Base-by-base conservation (phyloP, 108 stramenopile genomes). In the Skeletonema costatum region DNA sequence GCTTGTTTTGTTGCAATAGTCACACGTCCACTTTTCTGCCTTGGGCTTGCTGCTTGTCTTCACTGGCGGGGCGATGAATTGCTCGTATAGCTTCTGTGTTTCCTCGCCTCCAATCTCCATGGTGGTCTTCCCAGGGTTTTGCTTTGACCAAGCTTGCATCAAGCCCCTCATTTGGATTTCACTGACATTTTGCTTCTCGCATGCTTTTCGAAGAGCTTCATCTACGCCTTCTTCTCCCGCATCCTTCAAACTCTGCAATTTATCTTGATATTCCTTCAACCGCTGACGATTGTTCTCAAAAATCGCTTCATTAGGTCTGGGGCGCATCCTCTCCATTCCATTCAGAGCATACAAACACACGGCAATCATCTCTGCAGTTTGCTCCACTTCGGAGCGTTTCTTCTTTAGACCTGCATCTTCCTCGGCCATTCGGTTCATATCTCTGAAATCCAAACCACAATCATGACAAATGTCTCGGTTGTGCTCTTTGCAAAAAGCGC, bases 401-500 rank as follows among this genome's bases (percentile, higher is more conserved):
- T 70, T 74, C 10, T 33, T 19, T 13, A 84, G 38, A 41, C 83
- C 83, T 53, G 78, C 83, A 8, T 61, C 36, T 19, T 67, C 73
- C 41, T 83, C 82, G 14, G 44, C 67, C 30, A 69, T 73, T 12
- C 68, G 50, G 32, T 84, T 84, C 46, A 41, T 38, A 2, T 63
- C 38, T 16, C 62, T 66, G 48, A 84, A 84, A 25, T 30, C 32
- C 56, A 69, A 62, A 39, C 78, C 71, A 65, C 83, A 84, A 33
- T 56, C 74, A 76, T 84, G 51, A 41, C 83, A 79, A 30, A 39
- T 7, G n/a, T 70, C 83, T 31, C 75, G 53, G 13, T 74, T 41
- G 32, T 84, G 83, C 19, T 32, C 62, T n/a, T 79, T 66, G 68
- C 83, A 79, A 59, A 71, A 84, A 4, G 16, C 29, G 3, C 82